Conservation (phyloP, 495 filamentous ascomycete genomes). For the Lentithecium fluviatile region DNA sequence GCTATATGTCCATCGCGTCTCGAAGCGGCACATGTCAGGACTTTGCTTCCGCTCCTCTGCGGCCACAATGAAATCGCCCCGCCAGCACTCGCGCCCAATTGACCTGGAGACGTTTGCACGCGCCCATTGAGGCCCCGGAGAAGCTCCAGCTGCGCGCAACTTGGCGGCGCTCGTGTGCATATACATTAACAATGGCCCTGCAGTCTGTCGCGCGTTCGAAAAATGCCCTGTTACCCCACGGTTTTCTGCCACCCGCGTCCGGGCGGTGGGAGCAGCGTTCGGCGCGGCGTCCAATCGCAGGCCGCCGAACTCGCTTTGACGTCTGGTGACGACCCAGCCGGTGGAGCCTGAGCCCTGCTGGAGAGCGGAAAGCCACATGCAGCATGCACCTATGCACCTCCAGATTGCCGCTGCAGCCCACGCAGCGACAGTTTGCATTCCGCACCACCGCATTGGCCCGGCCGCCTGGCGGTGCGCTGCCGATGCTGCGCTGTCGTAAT, state of each 20-base stretch:
- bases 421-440: slow-evolving; percentile 20
- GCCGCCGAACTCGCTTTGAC: slow-evolving; percentile 29
- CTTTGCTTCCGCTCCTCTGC: slow-evolving; percentile 7
- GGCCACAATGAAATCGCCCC: slow-evolving; percentile 16
- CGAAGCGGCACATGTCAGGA: slow-evolving; percentile 20
- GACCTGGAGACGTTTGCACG: neutral
- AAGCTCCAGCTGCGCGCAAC: neutral
- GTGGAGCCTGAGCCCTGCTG: slow-evolving; percentile 26
- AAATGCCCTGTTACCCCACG: slow-evolving; percentile 36
- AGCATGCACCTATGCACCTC: slow-evolving; percentile 16
- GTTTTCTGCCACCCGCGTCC: slow-evolving; percentile 32
- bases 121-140: neutral
- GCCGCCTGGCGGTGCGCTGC: slow-evolving; percentile 9
- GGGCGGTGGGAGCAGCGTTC: slow-evolving; percentile 31
- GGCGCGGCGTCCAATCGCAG: slow-evolving; percentile 21
- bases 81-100: slow-evolving; percentile 10
- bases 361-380: slow-evolving; percentile 17
- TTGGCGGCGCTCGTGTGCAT: slow-evolving; percentile 22
- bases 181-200: slow-evolving; percentile 25
- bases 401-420: slow-evolving; percentile 36
- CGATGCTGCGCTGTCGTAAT: slow-evolving; percentile 37
- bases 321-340: slow-evolving; percentile 25
- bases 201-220: slow-evolving; percentile 33
- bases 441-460: slow-evolving; percentile 24
- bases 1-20: neutral